Conservation (phyloP, 805 yeast species). For the Starmerella davenportii region DNA sequence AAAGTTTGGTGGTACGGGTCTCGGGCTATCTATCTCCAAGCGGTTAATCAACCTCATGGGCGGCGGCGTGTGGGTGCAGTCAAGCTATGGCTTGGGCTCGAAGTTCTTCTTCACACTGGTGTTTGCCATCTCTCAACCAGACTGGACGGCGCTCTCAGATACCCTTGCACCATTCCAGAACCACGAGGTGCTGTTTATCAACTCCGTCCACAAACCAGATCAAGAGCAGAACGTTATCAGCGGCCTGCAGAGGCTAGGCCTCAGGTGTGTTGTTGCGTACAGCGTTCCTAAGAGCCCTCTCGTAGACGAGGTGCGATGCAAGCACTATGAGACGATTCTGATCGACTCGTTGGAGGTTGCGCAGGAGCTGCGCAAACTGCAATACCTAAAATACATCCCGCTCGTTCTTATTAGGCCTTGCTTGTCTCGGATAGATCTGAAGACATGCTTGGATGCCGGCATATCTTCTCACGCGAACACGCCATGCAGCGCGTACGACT, state of each 20-base stretch:
- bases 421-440: conserved; percentile 59
- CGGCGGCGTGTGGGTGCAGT: conserved; percentile 82
- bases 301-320: conserved; percentile 21
- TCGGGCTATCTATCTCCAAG: conserved; percentile 74
- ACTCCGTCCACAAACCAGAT: conserved; percentile 39
- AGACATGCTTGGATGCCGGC: conserved; percentile 68
- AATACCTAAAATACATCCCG: conserved; percentile 73
- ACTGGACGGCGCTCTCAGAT: conserved; percentile 47
- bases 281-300: conserved; percentile 38
- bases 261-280: conserved; percentile 43
- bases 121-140: conserved; percentile 52
- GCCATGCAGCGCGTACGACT: conserved; percentile 64
- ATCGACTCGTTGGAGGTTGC: conserved; percentile 68
- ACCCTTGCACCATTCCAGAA: conserved; percentile 51
- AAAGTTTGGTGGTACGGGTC: conserved; percentile 84
- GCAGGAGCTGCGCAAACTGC: conserved; percentile 43
- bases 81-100: conserved; percentile 64
- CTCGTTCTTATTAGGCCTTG: conserved; percentile 60
- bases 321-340: conserved; percentile 59
- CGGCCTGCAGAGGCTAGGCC: conserved; percentile 36
- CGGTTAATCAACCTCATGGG: conserved; percentile 82
- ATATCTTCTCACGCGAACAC: conserved; percentile 78
- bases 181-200: conserved; percentile 53
- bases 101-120: conserved; percentile 66
- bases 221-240: conserved; percentile 35